Evolutionary conservation across 208 protist species (phyloP).

Genomic region (Trypanosoma caninum): DNA sequence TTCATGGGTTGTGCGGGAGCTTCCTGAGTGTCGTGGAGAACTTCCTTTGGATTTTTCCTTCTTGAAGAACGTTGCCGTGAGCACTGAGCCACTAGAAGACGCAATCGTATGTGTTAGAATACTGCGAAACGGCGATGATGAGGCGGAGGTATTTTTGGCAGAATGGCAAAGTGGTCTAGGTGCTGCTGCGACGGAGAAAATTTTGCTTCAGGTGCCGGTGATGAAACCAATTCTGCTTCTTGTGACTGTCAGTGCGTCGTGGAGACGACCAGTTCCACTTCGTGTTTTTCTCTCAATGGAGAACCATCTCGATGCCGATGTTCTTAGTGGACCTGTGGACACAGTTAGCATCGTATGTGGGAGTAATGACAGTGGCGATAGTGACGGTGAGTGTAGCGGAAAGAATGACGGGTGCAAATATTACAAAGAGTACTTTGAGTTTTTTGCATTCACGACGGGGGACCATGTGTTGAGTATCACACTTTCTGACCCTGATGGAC

Average conservation of each 20-base stretch:
- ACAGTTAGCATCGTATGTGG: constrained; percentile 46
- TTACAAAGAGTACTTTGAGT: constrained; percentile 60
- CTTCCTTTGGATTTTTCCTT: constrained; percentile 61
- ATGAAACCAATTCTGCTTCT: constrained; percentile 50
- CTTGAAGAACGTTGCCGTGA: constrained; percentile 36
- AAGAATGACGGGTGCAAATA: background rate
- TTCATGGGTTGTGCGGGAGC: constrained; percentile 73
- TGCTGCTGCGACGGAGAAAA: background rate
- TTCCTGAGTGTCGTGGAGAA: constrained; percentile 54
- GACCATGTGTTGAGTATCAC: constrained; percentile 60
- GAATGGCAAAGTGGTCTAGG: background rate
- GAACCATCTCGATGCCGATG: constrained; percentile 56
- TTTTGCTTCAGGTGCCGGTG: constrained; percentile 33
- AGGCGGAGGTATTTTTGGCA: background rate
- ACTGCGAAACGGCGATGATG: background rate
- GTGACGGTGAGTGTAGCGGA: background rate
- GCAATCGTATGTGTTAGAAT: constrained; percentile 40
- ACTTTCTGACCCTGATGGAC: constrained; percentile 46
- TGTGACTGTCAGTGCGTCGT: constrained; percentile 51
- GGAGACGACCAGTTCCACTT: constrained; percentile 59
- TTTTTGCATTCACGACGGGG: constrained; percentile 77
- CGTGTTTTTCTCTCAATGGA: constrained; percentile 55
- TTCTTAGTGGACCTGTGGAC: constrained; percentile 65
- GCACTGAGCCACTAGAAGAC: constrained; percentile 77
- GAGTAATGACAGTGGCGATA: constrained; percentile 12